Conservation (phyloP, 768 basidiomycete species). For the Boletus rubescentipes region DNA sequence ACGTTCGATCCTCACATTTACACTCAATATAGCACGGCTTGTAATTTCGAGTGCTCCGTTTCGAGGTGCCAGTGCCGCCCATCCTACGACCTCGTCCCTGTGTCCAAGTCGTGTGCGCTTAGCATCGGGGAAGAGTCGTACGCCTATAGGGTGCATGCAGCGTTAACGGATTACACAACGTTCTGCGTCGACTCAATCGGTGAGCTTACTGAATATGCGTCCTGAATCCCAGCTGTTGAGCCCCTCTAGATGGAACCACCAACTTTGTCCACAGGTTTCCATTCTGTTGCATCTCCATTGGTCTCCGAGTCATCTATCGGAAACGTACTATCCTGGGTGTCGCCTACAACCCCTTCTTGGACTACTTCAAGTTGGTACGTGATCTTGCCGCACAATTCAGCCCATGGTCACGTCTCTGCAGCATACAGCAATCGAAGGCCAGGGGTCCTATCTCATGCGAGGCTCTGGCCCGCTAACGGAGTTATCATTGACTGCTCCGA, state of each 20-base stretch:
- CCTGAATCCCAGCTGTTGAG: background rate
- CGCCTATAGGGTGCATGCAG: slow-evolving; percentile 59
- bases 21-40: slow-evolving; percentile 60
- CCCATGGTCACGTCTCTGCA: slow-evolving; percentile 22
- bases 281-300: slow-evolving; percentile 87
- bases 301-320: slow-evolving; percentile 82
- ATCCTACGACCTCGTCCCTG: background rate
- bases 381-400: background rate
- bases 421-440: slow-evolving; percentile 77
- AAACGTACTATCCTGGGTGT: slow-evolving; percentile 82
- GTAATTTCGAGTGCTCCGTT: slow-evolving; percentile 66
- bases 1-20: slow-evolving; percentile 62
- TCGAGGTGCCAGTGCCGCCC: background rate
- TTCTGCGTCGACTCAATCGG: slow-evolving; percentile 97
- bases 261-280: slow-evolving; percentile 88
- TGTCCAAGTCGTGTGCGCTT: too few relatives aligned
- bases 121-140: slow-evolving; percentile 95
- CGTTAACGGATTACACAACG: slow-evolving; percentile 84
- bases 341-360: slow-evolving; percentile 88
- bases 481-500: slow-evolving; percentile 64
- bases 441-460: slow-evolving; percentile 72
- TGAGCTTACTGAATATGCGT: slow-evolving; percentile 25
- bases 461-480: slow-evolving; percentile 43
- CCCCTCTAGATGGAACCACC: slow-evolving; percentile 71
- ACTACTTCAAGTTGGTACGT: slow-evolving; percentile 67